Evolutionary conservation across 2,329 filamentous ascomycete species (phyloP).

Genomic region (Penicillium concentricum): DNA sequence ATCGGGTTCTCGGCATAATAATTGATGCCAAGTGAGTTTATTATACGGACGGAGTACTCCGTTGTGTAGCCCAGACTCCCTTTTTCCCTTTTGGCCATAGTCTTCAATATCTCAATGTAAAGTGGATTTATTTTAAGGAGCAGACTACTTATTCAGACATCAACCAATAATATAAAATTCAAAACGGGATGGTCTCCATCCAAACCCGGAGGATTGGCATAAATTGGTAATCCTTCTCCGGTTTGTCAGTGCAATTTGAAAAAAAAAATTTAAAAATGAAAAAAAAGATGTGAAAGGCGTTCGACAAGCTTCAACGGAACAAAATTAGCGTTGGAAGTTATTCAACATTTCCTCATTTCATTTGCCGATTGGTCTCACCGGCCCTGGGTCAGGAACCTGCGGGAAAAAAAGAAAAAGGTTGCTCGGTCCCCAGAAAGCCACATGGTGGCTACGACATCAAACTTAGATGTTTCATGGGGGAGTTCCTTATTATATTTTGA

Average conservation of each 20-base stretch:
- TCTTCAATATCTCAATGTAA: neutral
- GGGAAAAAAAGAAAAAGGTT: neutral
- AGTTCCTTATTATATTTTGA: neutral
- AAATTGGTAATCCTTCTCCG: neutral
- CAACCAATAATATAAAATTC: neutral
- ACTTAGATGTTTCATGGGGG: neutral
- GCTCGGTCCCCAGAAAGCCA: neutral
- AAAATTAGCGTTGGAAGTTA: neutral
- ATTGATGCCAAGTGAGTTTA: neutral
- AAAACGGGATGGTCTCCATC: constrained; percentile 1
- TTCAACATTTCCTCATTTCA: neutral
- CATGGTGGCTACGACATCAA: neutral
- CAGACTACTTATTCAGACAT: neutral
- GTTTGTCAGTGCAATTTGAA: constrained; percentile 1
- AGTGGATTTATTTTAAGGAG: neutral
- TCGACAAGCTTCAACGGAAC: constrained; percentile 13
- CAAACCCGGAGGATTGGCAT: neutral
- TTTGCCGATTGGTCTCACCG: constrained; percentile 4
- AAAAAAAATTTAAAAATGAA: neutral
- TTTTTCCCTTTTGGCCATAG: neutral
- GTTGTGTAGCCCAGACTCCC: neutral
- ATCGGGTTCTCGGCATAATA: constrained; percentile 15
- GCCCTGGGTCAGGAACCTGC: neutral
- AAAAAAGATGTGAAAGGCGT: neutral
- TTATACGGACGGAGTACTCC: neutral